A percentile compares a stretch with the other conserved stretches of the same genome.
Conservation (phyloP, 106 monocot species). For the Ottelia alismoides region DNA sequence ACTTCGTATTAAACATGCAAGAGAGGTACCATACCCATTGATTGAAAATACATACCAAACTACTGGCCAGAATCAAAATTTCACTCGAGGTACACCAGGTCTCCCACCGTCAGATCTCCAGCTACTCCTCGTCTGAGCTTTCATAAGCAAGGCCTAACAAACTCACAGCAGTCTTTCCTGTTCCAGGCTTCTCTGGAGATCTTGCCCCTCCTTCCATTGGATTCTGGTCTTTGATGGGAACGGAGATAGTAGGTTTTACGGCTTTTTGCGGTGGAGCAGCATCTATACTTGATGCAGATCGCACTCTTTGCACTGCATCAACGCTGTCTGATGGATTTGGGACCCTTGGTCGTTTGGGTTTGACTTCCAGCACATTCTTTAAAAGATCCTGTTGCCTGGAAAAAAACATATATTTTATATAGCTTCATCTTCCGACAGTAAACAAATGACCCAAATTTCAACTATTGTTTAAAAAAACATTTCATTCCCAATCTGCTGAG, state of each 20-base stretch:
- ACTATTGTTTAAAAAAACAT: too few relatives aligned
- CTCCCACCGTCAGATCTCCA: too few relatives aligned
- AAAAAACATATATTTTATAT: too few relatives aligned
- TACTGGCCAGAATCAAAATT: too few relatives aligned
- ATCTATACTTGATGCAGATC: background rate
- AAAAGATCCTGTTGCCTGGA: conserved; percentile 88
- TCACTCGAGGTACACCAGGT: too few relatives aligned
- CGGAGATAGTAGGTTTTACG: background rate
- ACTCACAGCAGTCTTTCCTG: conserved; percentile 9
- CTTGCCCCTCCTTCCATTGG: background rate
- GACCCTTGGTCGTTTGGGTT: conserved; percentile 48
- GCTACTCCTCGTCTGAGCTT: conserved; percentile 57
- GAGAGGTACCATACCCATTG: too few relatives aligned
- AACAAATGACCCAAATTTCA: too few relatives aligned
- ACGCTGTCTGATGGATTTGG: conserved; percentile 33
- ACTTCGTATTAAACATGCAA: too few relatives aligned
- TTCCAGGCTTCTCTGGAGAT: too few relatives aligned
- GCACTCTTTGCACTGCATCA: conserved; percentile 2
- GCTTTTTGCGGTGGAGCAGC: background rate
- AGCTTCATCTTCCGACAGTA: too few relatives aligned
- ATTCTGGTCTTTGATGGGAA: background rate
- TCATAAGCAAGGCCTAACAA: conserved; percentile 58
- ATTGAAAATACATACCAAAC: too few relatives aligned
- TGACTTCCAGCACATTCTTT: conserved; percentile 83
- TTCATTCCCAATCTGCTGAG: too few relatives aligned